Evolutionary conservation across 2,329 filamentous ascomycete genomes (phyloP).

Genomic region (Blastomyces emzantsi): DNA sequence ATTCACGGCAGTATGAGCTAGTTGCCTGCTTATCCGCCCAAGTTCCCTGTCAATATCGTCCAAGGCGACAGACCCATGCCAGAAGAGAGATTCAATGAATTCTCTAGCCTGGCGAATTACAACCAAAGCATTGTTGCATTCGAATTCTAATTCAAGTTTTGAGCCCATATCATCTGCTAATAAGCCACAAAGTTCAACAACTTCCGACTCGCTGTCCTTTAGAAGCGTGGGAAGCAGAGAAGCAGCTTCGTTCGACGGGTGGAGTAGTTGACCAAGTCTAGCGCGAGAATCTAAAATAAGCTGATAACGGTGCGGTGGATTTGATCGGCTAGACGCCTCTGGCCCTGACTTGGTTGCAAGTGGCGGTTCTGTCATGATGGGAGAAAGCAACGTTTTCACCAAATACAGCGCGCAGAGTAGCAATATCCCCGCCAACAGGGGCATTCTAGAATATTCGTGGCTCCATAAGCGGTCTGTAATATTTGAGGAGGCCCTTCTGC

Average conservation of each 20-base stretch:
- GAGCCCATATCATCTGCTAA: slow-evolving; percentile 2
- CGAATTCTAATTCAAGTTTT: slow-evolving; percentile 9
- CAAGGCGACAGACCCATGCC: background rate
- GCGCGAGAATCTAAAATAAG: background rate
- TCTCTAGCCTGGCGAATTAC: slow-evolving; percentile 5
- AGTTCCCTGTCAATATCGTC: slow-evolving; percentile 3
- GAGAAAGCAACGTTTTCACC: background rate
- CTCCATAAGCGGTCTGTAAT: background rate
- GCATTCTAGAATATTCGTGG: background rate
- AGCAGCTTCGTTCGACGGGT: background rate
- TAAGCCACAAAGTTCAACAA: slow-evolving; percentile 2
- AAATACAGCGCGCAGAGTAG: background rate
- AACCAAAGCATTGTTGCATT: slow-evolving; percentile 7
- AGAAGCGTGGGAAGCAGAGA: background rate
- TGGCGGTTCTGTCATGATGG: background rate
- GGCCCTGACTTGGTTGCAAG: background rate
- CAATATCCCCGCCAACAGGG: background rate
- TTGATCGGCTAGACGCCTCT: background rate
- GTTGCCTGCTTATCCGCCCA: background rate
- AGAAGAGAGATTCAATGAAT: background rate
- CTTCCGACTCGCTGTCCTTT: background rate
- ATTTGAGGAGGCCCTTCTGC: background rate
- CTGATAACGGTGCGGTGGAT: background rate
- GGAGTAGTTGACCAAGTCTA: background rate
- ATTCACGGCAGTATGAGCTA: background rate